Evolutionary conservation across 140 eudicot genomes (phyloP).

Genomic region (Cichorium intybus): DNA sequence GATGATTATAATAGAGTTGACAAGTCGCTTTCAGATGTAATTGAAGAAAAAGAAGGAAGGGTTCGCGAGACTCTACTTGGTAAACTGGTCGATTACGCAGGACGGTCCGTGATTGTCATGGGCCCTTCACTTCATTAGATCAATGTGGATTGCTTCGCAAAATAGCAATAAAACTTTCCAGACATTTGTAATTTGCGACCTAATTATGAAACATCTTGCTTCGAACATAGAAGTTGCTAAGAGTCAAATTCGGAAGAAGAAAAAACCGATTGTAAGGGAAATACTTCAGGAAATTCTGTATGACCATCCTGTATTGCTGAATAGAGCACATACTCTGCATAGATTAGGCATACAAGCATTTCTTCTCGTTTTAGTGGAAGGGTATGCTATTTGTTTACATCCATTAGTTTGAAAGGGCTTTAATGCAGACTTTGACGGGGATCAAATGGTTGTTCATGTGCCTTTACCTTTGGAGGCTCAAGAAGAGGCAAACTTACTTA

Average conservation of each 20-base stretch:
- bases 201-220: neutral
- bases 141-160: neutral
- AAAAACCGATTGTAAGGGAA: neutral
- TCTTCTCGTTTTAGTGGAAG: neutral
- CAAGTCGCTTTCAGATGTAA: neutral
- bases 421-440: conserved; percentile 1
- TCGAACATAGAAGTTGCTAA: neutral
- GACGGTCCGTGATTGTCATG: neutral
- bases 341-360: too few species aligned
- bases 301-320: neutral
- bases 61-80: too few species aligned
- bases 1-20: conserved; percentile 1
- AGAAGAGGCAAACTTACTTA: neutral
- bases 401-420: neutral
- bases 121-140: neutral
- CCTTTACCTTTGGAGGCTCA: conserved; percentile 7
- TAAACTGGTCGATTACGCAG: too few species aligned
- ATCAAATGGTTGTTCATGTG: neutral
- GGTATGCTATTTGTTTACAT: neutral
- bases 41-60: too few species aligned
- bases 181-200: neutral
- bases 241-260: neutral
- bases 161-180: neutral
- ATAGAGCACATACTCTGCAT: too few species aligned
- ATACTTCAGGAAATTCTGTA: neutral